phyloP scores from a whole-genome alignment of 169 alveolate genomes.

The Plasmodium sp. region DNA sequence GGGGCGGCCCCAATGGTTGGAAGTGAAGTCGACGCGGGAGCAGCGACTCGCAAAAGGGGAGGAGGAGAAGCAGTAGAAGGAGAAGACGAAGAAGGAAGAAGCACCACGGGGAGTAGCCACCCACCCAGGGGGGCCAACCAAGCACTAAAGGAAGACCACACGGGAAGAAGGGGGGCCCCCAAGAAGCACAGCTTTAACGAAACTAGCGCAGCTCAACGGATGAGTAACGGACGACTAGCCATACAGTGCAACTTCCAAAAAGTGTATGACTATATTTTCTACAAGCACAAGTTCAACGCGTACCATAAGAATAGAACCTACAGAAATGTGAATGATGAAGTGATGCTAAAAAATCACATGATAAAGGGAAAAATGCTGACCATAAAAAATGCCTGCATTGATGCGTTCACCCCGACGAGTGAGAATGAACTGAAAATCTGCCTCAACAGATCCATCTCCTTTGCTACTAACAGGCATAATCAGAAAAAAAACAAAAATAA shows the following conservation, averaged over 20 bases:
- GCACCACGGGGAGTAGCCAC: no score
- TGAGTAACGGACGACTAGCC: not conserved
- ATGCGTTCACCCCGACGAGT: not conserved
- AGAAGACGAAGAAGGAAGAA: not conserved
- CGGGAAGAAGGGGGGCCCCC: not conserved
- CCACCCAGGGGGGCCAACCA: no score
- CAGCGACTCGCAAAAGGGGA: not conserved
- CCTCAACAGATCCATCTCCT: slow-evolving; percentile 38
- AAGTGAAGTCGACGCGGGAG: not conserved
- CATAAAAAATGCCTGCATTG: slow-evolving; percentile 37
- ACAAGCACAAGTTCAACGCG: slow-evolving; percentile 57
- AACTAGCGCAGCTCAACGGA: not conserved
- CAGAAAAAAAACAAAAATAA: not conserved
- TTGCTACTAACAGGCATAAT: slow-evolving; percentile 2
- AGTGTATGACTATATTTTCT: slow-evolving; percentile 66
- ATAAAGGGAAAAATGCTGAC: slow-evolving; percentile 71
- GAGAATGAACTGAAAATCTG: slow-evolving; percentile 57
- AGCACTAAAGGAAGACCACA: not conserved
- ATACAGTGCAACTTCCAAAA: slow-evolving; percentile 40
- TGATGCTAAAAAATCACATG: slow-evolving; percentile 35
- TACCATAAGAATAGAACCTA: slow-evolving; percentile 65
- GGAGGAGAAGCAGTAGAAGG: not conserved
- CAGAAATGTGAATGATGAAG: slow-evolving; percentile 23
- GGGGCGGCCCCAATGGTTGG: not conserved
- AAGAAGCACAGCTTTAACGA: not conserved